phyloP scores from a whole-genome alignment of 257 asterid genomes.

The Plantago elongata region DNA sequence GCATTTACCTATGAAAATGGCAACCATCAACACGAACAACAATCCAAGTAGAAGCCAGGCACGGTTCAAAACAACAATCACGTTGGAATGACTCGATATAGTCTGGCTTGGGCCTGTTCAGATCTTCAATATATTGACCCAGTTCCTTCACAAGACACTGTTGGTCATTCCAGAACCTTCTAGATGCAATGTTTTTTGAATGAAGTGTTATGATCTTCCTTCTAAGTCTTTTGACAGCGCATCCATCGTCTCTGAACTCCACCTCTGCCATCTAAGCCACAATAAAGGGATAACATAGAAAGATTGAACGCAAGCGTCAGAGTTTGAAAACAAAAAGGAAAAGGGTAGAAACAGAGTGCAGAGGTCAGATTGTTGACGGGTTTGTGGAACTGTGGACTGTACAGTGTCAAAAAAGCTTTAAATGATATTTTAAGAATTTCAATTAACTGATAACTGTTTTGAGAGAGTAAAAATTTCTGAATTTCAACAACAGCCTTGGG shows the following conservation, averaged over 20 bases:
- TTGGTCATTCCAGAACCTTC: slow-evolving; percentile 62
- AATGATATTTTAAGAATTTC: no score
- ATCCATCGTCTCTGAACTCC: slow-evolving; percentile 59
- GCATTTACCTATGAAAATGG: slow-evolving; percentile 49
- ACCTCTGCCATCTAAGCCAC: slow-evolving; percentile 14
- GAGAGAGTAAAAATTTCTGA: no score
- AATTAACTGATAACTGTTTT: no score
- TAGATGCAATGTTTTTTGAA: slow-evolving; percentile 63
- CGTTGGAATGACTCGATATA: slow-evolving; percentile 59
- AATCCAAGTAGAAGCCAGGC: slow-evolving; percentile 47
- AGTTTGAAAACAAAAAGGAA: no score
- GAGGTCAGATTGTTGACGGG: no score
- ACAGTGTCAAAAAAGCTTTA: no score
- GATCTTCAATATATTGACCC: slow-evolving; percentile 49
- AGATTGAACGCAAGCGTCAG: no score
- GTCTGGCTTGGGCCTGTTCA: slow-evolving; percentile 47
- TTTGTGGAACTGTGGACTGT: no score
- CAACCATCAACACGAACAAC: slow-evolving; percentile 88
- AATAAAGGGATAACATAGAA: no score
- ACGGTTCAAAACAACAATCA: slow-evolving; percentile 50
- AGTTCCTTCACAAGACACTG: slow-evolving; percentile 45
- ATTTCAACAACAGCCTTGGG: no score
- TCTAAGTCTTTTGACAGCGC: slow-evolving; percentile 62
- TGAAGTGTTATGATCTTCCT: slow-evolving; percentile 42
- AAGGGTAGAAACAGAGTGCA: no score